Evolutionary conservation across 129 eudicot genomes (phyloP), one percentile per base, ranked within the genome.

Genomic region (carrot (Daucus carota)): DNA sequence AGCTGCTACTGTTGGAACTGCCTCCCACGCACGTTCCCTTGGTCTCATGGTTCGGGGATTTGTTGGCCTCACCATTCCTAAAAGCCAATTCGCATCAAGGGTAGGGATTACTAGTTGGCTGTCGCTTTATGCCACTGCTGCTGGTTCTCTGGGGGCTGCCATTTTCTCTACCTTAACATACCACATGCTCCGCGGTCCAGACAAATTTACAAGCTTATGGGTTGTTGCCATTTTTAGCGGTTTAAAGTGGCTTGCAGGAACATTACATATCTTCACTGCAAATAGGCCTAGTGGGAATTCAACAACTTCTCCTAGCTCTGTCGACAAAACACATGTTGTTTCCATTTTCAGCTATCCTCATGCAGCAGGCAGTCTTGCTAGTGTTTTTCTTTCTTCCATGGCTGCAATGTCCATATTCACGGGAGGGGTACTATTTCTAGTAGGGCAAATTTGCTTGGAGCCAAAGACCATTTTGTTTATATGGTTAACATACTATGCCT

Each of bases 181-280:
- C 73, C 88, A 83, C 82, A 91, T 88, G 97, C 87, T 91, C 45
- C 73, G 84, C 14, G 78, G 84, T 66, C 47, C 88, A 9, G 90
- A 88, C 59, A 83, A 81, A 1, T 91, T 91, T 74, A 84, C 85
- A 12, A 86, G 88, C 60, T 81, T 91, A 73, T 91, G 97, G 97
- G 81, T 91, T 48, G 97, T 91, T 20, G 86, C 94, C 1, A 91
- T 91, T 34, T 91, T 91, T 40, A 88, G 95, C 48, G 97, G 97
- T 80, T 81, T 91, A 0, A 73, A 77, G 50, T 91, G 97, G 97
- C 82, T 90, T 20, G 62, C 80, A 3, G 97, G 97, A 20, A 89
- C 80, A 79, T 75, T 81, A 3, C 86, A 88, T 69, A 84, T 91
- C 76, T 66, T 87, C 52, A 80, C 82, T 32, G 82, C 86, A 1